Evolutionary conservation across 1,284 basidiomycete genomes (phyloP).

Genomic region (Meira miltonrushii): DNA sequence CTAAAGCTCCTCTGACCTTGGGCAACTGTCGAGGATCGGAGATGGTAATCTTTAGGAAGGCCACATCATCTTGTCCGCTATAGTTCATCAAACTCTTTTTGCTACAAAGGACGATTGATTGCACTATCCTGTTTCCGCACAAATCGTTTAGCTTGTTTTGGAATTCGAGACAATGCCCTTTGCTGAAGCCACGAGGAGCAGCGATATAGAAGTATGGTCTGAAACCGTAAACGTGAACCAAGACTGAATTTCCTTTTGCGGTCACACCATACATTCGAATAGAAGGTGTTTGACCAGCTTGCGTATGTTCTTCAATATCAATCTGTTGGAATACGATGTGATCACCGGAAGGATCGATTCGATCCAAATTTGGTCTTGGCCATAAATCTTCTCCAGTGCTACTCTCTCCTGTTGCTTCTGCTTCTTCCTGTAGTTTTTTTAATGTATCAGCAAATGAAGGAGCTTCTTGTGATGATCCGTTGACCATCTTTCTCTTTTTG

Average conservation of each 20-base stretch:
- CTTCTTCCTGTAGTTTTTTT: constrained; percentile 13
- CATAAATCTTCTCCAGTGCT: constrained; percentile 27
- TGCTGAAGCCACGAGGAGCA: constrained; percentile 44
- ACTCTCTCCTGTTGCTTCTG: constrained; percentile 10
- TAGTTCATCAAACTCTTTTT: constrained; percentile 50
- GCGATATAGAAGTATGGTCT: constrained; percentile 50
- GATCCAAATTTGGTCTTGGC: constrained; percentile 33
- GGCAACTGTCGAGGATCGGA: constrained; percentile 41
- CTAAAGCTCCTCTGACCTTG: constrained; percentile 43
- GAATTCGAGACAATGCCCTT: constrained; percentile 41
- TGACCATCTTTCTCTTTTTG: constrained; percentile 6
- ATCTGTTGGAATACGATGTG: constrained; percentile 49
- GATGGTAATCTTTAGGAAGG: constrained; percentile 47
- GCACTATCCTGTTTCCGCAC: constrained; percentile 33
- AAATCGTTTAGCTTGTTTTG: constrained; percentile 44
- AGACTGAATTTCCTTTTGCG: constrained; percentile 41
- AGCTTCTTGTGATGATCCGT: background rate
- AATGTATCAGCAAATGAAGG: constrained; percentile 12
- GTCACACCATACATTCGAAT: constrained; percentile 52
- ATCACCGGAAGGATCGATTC: constrained; percentile 28
- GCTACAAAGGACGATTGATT: constrained; percentile 30
- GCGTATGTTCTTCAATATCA: constrained; percentile 47
- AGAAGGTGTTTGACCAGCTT: constrained; percentile 30
- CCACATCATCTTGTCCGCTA: constrained; percentile 40
- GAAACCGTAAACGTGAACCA: constrained; percentile 50